Evolutionary conservation across 371 early-diverging fungal species (phyloP), one percentile per base, ranked within the genome.

Genomic region (Thermomucor indicae-seudaticae): DNA sequence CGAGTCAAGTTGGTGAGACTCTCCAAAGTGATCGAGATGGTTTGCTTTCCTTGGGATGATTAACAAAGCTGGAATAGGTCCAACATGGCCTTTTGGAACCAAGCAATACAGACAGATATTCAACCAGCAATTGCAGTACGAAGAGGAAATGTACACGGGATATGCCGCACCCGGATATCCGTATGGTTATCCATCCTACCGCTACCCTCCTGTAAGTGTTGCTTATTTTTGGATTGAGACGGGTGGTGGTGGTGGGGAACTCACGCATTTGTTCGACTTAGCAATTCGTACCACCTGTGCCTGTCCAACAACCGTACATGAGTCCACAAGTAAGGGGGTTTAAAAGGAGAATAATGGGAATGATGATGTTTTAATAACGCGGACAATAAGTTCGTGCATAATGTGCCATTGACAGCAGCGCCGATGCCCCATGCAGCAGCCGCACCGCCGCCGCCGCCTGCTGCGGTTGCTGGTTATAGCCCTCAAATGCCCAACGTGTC

Each of bases 11-110:
- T 32, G 62, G 66, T 57, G 60, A 47, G 52, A 34, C 7, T 45
- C 12, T 19, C 35, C 10, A 16, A 19, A 16, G 17, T 16, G 27
- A 25, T n/a, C n/a, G n/a, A 44, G 1, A 17, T 8, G 3, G 27
- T 27, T 16, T 23, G 4, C 17, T 37, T 16, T 16, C n/a, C 16
- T 35, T 31, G 19, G 41, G 10, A 14, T 32, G n/a, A 6, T 34
- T 24, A 42, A 42, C 17, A 42, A 14, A 22, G n/a, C 31, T 31
- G 35, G n/a, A 4, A 28, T 42, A 60, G 70, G 68, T 7, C 78
- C 78, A n/a, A 70, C 63, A 0, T 78, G 78, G 78, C 78, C 78
- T 25, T 70, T 70, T 53, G 78, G 78, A 23, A 57, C 41, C 19
- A 62, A 70, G 50, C 61, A 68, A 4, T 78, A 75, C 43, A 50